These are phyloP conservation scores for Mycena citricolor DNA, from an alignment of 1,284 basidiomycete species.

Conservation along the genomic window DNA sequence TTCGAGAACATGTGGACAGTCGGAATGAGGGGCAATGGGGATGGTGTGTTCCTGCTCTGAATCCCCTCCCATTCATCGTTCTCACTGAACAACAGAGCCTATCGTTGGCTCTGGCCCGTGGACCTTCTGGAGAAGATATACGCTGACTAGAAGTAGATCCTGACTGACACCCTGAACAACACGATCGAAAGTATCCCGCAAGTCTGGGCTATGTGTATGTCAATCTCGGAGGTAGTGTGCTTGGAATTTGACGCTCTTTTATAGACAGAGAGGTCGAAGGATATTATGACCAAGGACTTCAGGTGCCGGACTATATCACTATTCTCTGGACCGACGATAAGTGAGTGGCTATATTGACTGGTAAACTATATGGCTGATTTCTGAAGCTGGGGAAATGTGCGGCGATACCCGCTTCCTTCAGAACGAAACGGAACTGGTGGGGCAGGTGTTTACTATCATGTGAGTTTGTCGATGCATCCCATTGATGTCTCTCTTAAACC, in stretches of 20 bases:
- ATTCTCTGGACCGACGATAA: constrained; percentile 65
- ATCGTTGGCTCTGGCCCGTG: constrained; percentile 50
- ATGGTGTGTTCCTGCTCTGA: constrained; percentile 38
- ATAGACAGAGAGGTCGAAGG: constrained; percentile 66
- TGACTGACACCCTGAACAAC: constrained; percentile 51
- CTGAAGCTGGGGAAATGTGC: constrained; percentile 57
- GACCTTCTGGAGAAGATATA: constrained; percentile 56
- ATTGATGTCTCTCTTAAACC: background rate
- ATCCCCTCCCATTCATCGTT: background rate
- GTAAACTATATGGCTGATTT: background rate
- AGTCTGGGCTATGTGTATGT: constrained; percentile 64
- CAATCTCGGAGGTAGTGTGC: too few species aligned
- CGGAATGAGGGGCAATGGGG: constrained; percentile 66
- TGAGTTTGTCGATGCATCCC: too few species aligned
- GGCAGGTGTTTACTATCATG: constrained; percentile 70
- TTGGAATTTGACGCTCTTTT: background rate
- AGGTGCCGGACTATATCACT: constrained; percentile 54
- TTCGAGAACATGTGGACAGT: constrained; percentile 64
- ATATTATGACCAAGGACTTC: constrained; percentile 63
- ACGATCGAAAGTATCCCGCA: constrained; percentile 59
- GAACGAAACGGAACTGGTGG: constrained; percentile 62
- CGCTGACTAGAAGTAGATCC: constrained; percentile 59
- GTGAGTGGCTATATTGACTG: constrained; percentile 33
- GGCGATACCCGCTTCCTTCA: constrained; percentile 49
- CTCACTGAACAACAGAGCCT: constrained; percentile 40